phyloP scores from a whole-genome alignment of 2,329 filamentous ascomycete species.

The Podosphaera xanthii region DNA sequence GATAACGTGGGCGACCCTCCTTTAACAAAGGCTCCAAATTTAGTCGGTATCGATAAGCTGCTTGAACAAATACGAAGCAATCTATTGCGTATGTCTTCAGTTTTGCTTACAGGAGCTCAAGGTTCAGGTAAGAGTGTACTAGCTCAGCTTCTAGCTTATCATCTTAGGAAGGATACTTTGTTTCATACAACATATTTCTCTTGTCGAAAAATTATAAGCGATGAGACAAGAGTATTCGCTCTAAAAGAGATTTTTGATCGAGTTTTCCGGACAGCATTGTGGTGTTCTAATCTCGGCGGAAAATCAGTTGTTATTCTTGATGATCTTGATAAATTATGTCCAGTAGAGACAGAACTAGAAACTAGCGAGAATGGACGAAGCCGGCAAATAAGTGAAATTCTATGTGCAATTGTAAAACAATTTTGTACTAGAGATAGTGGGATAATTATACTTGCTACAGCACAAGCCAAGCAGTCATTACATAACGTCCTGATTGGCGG shows the following conservation, averaged over 20 bases:
- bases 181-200: conserved; percentile 73
- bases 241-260: conserved; percentile 76
- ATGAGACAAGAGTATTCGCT: conserved; percentile 70
- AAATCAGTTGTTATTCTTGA: conserved; percentile 70
- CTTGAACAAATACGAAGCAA: conserved; percentile 52
- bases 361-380: conserved; percentile 86
- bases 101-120: conserved; percentile 69
- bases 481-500: conserved; percentile 80
- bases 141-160: conserved; percentile 51
- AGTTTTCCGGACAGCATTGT: conserved; percentile 71
- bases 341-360: conserved; percentile 81
- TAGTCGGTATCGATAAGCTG: conserved; percentile 70
- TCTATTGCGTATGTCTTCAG: conserved; percentile 66
- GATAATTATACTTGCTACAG: conserved; percentile 73
- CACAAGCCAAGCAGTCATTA: conserved; percentile 76
- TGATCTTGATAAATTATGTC: conserved; percentile 80
- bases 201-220: conserved; percentile 68
- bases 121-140: conserved; percentile 79
- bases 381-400: conserved; percentile 72
- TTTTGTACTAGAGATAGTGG: conserved; percentile 61
- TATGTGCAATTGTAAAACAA: conserved; percentile 62
- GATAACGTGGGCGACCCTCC: conserved; percentile 31
- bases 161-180: conserved; percentile 46
- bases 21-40: conserved; percentile 25
- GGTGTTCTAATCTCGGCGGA: conserved; percentile 74